Evolutionary conservation across 306 rosid genomes (phyloP), one percentile per base, ranked within the genome.

Genomic region (Fragaria vesca): DNA sequence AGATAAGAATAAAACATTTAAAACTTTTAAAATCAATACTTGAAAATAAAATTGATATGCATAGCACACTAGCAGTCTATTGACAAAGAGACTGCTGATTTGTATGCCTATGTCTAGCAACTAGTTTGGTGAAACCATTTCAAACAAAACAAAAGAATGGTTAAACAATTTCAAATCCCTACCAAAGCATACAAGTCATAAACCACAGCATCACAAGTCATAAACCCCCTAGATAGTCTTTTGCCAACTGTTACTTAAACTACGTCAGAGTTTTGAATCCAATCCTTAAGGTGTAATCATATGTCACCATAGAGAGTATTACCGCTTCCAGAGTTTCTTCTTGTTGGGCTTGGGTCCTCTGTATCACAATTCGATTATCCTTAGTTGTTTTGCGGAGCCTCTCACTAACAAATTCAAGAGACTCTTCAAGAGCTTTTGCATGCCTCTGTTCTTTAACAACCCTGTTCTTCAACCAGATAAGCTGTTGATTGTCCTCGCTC

Each of bases 271-370:
- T 76, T 57, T 70, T 21, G 34, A n/a, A 50, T 48, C 57, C 42
- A 21, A 66, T 43, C 21, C 28, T 73, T 36, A 17, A 8, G 21
- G 66, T 6, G 28, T 72, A 51, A 73, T 52, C 24, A 73, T 20
- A 50, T 71, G 61, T 42, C 13, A 40, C 15, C 30, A 50, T 12
- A 34, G 17, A 20, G 17, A 52, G 38, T 34, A 84, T 72, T 93
- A 93, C 98, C 92, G 90, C 98, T 79, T 93, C 98, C 81, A 78
- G 81, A 69, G 48, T 79, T 82, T 87, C 78, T 52, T 81, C 81
- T 40, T 79, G 82, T 21, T 80, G 88, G 60, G 60, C 61, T 74
- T 74, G 83, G 55, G 72, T 82, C 48, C 88, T 85, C 40, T 76
- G 79, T 60, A 76, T 76, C 6, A 90, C 88, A 65, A 80, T 43